Evolutionary conservation across 805 yeast genomes (phyloP).

Genomic region (Nakazawaea molendinolei): DNA sequence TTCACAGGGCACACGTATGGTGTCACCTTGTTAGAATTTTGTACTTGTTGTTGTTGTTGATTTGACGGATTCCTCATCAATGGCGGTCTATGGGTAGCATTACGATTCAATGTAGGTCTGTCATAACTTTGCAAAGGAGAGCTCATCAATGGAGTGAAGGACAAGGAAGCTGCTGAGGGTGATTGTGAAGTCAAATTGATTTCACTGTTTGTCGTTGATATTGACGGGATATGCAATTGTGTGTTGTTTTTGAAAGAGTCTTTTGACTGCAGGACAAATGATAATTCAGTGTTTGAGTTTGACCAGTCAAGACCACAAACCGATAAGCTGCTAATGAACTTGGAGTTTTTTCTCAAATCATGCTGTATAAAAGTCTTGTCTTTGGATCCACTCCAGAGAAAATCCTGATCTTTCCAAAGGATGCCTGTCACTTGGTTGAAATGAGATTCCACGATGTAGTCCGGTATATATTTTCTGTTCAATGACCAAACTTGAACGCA

Average conservation of each 20-base stretch:
- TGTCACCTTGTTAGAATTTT: constrained; percentile 8
- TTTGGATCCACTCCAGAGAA: constrained; percentile 42
- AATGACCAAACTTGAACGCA: constrained; percentile 65
- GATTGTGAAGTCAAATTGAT: constrained; percentile 9
- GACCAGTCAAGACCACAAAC: constrained; percentile 55
- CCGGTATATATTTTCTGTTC: constrained; percentile 67
- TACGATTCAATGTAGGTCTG: constrained; percentile 13
- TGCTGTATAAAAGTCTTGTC: constrained; percentile 44
- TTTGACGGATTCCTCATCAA: constrained; percentile 16
- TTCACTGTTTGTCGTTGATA: constrained; percentile 17
- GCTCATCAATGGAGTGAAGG: constrained; percentile 10
- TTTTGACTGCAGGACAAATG: constrained; percentile 45
- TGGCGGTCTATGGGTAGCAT: constrained; percentile 14
- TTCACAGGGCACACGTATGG: constrained; percentile 35
- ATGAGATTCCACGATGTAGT: constrained; percentile 43
- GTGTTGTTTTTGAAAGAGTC: constrained; percentile 29
- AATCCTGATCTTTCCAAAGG: constrained; percentile 40
- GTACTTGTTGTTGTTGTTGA: constrained; percentile 1
- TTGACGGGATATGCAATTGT: no score
- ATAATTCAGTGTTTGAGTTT: constrained; percentile 37
- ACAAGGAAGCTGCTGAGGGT: constrained; percentile 12
- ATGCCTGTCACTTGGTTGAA: constrained; percentile 49
- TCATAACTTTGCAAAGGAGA: background rate
- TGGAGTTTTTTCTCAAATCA: constrained; percentile 37
- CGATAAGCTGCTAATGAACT: constrained; percentile 42